phyloP scores from a whole-genome alignment of 2,329 filamentous ascomycete species.

The Cordyceps javanica region DNA sequence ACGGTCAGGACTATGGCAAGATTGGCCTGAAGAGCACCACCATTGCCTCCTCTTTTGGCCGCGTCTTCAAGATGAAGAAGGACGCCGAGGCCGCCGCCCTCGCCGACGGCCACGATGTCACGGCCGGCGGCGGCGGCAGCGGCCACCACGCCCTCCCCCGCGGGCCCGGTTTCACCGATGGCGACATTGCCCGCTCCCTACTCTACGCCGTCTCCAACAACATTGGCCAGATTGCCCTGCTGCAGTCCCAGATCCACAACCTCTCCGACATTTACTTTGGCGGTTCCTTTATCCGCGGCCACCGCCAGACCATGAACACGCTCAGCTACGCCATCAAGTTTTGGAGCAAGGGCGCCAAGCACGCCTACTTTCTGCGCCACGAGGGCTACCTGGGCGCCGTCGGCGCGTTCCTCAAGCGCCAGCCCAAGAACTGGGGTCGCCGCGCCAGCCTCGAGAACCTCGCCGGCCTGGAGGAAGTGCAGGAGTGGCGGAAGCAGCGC shows the following conservation, averaged over 20 bases:
- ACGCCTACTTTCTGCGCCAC: conserved; percentile 92
- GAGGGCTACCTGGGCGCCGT: conserved; percentile 94
- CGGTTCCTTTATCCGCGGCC: conserved; percentile 91
- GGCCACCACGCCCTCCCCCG: conserved; percentile 28
- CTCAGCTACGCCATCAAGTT: conserved; percentile 95
- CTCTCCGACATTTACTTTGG: conserved; percentile 95
- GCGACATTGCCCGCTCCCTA: conserved; percentile 85
- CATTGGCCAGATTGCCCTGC: conserved; percentile 93
- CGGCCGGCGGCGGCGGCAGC: too few relatives aligned
- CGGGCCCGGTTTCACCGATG: conserved; percentile 54
- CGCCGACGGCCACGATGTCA: conserved; percentile 19
- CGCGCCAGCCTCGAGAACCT: conserved; percentile 75
- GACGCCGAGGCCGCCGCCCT: conserved; percentile 70
- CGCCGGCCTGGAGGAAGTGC: conserved; percentile 41
- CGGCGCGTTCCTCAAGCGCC: conserved; percentile 86
- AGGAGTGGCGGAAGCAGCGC: conserved; percentile 23
- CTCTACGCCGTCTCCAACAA: conserved; percentile 97
- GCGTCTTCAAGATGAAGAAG: conserved; percentile 89
- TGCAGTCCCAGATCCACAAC: conserved; percentile 93
- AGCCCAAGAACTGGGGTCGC: conserved; percentile 86
- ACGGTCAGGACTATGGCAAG: conserved; percentile 91
- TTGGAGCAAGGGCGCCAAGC: conserved; percentile 89
- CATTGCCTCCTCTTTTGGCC: conserved; percentile 94
- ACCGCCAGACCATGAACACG: conserved; percentile 96
- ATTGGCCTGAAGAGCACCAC: conserved; percentile 94